phyloP scores from a whole-genome alignment of 306 rosid genomes.

The cucumber (Cucumis sativus) region DNA sequence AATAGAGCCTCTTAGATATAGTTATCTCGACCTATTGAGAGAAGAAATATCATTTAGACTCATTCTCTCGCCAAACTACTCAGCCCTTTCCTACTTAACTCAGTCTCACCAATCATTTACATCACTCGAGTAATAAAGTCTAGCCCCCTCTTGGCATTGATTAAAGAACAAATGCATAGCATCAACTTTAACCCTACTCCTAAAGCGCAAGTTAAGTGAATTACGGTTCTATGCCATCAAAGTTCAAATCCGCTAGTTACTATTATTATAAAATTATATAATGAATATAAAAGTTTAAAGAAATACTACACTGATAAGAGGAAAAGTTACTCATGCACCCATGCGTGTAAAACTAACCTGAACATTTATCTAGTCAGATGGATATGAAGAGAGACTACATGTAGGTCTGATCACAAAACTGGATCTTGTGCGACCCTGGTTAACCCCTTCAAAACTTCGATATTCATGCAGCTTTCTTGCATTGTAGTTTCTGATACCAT shows the following conservation, averaged over 20 bases:
- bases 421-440: conserved; percentile 8
- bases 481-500: conserved; percentile 58
- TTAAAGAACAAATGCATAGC: background rate
- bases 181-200: background rate
- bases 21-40: background rate
- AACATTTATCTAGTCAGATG: background rate
- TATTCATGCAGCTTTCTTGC: conserved; percentile 32
- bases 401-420: conserved; percentile 16
- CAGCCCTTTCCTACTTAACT: background rate
- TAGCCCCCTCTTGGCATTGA: background rate
- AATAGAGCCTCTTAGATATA: background rate
- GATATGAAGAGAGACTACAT: background rate
- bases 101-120: background rate
- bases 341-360: background rate
- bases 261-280: background rate
- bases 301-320: background rate
- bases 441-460: conserved; percentile 21
- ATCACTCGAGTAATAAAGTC: background rate
- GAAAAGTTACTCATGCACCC: background rate
- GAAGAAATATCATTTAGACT: background rate
- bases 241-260: background rate
- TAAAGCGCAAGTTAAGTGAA: background rate
- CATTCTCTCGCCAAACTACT: background rate
- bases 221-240: background rate
- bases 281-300: background rate